Percentiles rank a stretch among this genome's conserved stretches.
phyloP scores from a whole-genome alignment of 805 yeast species.

The Cyberlindnera nakhonratchasimensis region DNA sequence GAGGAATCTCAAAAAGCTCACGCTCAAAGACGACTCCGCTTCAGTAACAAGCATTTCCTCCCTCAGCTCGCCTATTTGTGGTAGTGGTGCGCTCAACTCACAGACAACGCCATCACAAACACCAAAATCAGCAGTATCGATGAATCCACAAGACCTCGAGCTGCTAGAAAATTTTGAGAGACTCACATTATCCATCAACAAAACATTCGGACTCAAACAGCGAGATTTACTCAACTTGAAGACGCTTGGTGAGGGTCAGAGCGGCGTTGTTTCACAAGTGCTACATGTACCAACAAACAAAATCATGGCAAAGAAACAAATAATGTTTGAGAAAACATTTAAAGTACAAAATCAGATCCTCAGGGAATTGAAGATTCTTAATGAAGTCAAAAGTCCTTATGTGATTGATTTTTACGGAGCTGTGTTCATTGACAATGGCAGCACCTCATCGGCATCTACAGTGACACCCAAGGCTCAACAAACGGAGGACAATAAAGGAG shows the following conservation, averaged over 20 bases:
- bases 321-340: conserved; percentile 79
- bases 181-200: conserved; percentile 52
- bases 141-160: conserved; percentile 31
- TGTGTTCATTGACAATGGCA: conserved; percentile 49
- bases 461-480: conserved; percentile 5
- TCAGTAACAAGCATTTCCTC: conserved; percentile 1
- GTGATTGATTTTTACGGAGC: conserved; percentile 93
- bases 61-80: conserved; percentile 1
- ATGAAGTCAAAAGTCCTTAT: conserved; percentile 78
- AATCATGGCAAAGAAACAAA: conserved; percentile 85
- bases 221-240: conserved; percentile 73
- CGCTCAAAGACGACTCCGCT: conserved; percentile 30
- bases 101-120: conserved; percentile 20
- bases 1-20: conserved; percentile 55
- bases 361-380: conserved; percentile 85
- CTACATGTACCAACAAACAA: conserved; percentile 85
- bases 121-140: conserved; percentile 30
- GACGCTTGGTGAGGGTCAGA: conserved; percentile 87
- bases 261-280: conserved; percentile 89
- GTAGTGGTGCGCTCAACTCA: conserved; percentile 2
- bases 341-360: conserved; percentile 78
- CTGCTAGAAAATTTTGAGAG: conserved; percentile 44
- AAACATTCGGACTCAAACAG: conserved; percentile 47
- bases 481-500: not conserved
- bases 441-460: conserved; percentile 11